Base-by-base conservation (phyloP, 164 flowering plant species). In the Cinnamomum micranthum region DNA sequence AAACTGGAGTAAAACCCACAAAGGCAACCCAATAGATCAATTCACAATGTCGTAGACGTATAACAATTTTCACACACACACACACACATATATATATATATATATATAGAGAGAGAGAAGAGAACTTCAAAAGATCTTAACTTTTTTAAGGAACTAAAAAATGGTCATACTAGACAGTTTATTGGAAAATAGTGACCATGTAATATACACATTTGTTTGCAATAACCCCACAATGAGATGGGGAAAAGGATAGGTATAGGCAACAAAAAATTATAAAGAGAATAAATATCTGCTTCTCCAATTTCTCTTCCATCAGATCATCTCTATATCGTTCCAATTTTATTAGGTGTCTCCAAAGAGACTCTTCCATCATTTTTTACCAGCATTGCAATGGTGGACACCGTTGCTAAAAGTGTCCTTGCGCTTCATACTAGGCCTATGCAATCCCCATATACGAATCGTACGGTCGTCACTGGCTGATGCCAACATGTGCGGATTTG, bases 391-490 rank as follows among this genome's bases (percentile, higher is more conserved):
- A 60, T 77, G 75, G 50, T 72, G 66, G 64, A 50, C 75, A 20
- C 71, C 72, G 13, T 77, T 77, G 62, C 75, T 72, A 33, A 25
- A 60, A 47, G 68, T 25, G 24, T 72, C 71, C 52, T 71, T 72
- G 15, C 74, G 70, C 67, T 72, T 72, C 60, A 72, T 27, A 64
- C 64, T 60, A 20, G 68, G 63, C 65, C 71, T 24, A 59, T 72
- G 68, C 60, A 72, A 47, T 31, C 79, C 75, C 75, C 75, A 77
- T 52, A 77, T 67, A 27, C 79, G 75, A 27, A 77, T 72, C 11
- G 79, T 77, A 11, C 72, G 65, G 25, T 77, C 79, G 23, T 77
- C 75, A 35, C 79, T 77, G 24, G 79, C 79, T n/a, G 79, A 77
- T 52, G 79, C 79, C 59, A 77, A 67, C 79, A 77, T 77, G 59